These are phyloP conservation scores for Calonectria fujianensis DNA, from an alignment of 2,329 filamentous ascomycete genomes.

Conservation along the genomic window DNA sequence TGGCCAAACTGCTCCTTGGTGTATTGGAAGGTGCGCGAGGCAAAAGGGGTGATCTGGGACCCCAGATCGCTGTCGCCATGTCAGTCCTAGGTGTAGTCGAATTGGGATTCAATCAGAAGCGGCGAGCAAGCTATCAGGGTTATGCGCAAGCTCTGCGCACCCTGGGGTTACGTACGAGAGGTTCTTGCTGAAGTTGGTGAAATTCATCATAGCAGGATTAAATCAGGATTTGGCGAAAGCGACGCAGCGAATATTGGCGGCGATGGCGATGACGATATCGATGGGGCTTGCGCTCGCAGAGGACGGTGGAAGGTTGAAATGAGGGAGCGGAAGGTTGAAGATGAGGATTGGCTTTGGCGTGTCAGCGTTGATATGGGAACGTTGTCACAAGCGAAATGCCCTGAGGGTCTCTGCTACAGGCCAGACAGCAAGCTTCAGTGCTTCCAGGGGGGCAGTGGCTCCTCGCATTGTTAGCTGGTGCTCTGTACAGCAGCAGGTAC, in stretches of 20 bases:
- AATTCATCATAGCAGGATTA: slow-evolving; percentile 68
- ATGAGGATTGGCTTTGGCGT: slow-evolving; percentile 49
- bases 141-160: slow-evolving; percentile 45
- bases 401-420: slow-evolving; percentile 29
- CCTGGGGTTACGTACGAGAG: slow-evolving; percentile 67
- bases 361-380: slow-evolving; percentile 54
- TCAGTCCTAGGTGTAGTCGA: slow-evolving; percentile 46
- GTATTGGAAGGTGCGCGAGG: slow-evolving; percentile 95
- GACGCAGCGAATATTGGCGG: slow-evolving; percentile 15
- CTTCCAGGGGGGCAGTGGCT: slow-evolving; percentile 49
- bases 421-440: slow-evolving; percentile 38
- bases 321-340: slow-evolving; percentile 39
- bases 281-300: slow-evolving; percentile 33
- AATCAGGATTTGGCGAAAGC: slow-evolving; percentile 31
- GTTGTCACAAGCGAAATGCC: slow-evolving; percentile 58
- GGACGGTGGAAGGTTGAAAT: slow-evolving; percentile 41
- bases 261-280: slow-evolving; percentile 35
- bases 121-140: slow-evolving; percentile 38
- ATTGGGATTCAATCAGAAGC: slow-evolving; percentile 34
- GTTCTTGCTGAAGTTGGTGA: slow-evolving; percentile 75
- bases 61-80: slow-evolving; percentile 73
- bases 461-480: neutral
- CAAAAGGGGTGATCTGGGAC: slow-evolving; percentile 92
- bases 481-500: slow-evolving; percentile 2
- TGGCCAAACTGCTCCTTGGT: slow-evolving; percentile 98